phyloP scores from a whole-genome alignment of 768 basidiomycete species.

The Roridomyces roridus region DNA sequence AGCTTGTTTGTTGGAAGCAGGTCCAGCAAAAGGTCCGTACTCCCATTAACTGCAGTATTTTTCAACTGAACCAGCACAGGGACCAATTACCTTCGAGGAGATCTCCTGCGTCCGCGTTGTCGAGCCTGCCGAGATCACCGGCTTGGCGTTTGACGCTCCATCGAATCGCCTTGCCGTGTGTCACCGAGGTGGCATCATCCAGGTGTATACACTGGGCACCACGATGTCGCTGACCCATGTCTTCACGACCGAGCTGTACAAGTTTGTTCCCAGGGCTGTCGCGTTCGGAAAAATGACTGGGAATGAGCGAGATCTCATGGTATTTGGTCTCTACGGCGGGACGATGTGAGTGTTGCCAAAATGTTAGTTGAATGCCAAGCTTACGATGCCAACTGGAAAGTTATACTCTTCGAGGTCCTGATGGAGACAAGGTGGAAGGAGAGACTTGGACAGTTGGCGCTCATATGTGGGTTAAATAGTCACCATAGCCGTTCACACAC shows the following conservation, averaged over 20 bases:
- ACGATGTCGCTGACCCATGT: slow-evolving; percentile 18
- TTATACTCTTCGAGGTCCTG: slow-evolving; percentile 20
- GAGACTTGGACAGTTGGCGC: slow-evolving; percentile 15
- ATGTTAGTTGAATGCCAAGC: no score
- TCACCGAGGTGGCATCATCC: slow-evolving; percentile 25
- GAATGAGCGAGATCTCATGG: slow-evolving; percentile 19
- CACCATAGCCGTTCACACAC: no score
- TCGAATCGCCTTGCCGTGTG: slow-evolving; percentile 26
- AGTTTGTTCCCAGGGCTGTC: slow-evolving; percentile 24
- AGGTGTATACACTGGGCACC: slow-evolving; percentile 21
- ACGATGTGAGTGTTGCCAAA: slow-evolving; percentile 29
- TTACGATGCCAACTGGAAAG: no score
- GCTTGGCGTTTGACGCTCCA: slow-evolving; percentile 25
- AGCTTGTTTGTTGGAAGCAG: slow-evolving; percentile 26
- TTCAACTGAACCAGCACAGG: slow-evolving; percentile 1
- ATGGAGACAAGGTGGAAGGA: slow-evolving; percentile 13
- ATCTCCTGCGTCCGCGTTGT: slow-evolving; percentile 18
- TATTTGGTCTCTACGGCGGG: slow-evolving; percentile 26
- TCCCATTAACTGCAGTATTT: slow-evolving; percentile 7
- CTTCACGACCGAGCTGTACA: slow-evolving; percentile 22
- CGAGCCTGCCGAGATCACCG: slow-evolving; percentile 27
- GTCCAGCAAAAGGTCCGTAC: slow-evolving; percentile 8
- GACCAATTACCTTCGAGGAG: slow-evolving; percentile 20
- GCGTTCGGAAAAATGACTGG: slow-evolving; percentile 21
- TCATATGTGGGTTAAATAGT: slow-evolving; percentile 21